Evolutionary conservation across 257 asterid genomes (phyloP), one percentile per base, ranked within the genome.

Genomic region (Osmanthus fragrans): DNA sequence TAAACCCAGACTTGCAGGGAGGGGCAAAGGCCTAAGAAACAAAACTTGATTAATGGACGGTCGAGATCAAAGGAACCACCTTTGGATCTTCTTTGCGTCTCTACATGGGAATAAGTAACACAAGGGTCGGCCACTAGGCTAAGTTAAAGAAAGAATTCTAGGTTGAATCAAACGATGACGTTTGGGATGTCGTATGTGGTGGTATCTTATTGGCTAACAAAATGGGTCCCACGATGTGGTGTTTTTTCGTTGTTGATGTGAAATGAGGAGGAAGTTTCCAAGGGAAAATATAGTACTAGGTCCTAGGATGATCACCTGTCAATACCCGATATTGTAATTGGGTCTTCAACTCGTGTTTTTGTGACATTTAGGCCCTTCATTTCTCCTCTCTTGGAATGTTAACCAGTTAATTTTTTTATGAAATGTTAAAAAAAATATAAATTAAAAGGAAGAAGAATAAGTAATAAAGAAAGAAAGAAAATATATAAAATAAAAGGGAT

Each of bases 31-130:
- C 78, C 73, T 68, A 81, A 72, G 63, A 29, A 80, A 82, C 75
- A 64, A 39, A 65, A 63, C 60, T 67, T 13, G 65, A 32, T 21
- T 5, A 70, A 82, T 75, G 40, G 7, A 80, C 81, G 91, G 89
- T 21, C 1, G 47, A 10, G 83, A 89, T 80, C 30, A 32, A 58
- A 42, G 6, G 77, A 85, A 82, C 78, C 67, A 82, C 79, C 30
- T 81, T 81, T 85, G 91, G 85, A 82, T 84, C 86, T 88, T 81
- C 86, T 86, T 86, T 87, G 92, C 96, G 91, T 90, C 89, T 83
- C 71, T 81, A 79, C 80, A 81, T 83, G 78, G 89, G 88, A 87
- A 82, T 40, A n/a, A n/a, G n/a, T n/a, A 60, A 60, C 68, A 21
- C 56, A 80, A 80, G 82, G 90, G 90, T 84, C 90, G 87, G 84